phyloP scores from a whole-genome alignment of 2,329 filamentous ascomycete genomes.

The Fusarium nelsonii region DNA sequence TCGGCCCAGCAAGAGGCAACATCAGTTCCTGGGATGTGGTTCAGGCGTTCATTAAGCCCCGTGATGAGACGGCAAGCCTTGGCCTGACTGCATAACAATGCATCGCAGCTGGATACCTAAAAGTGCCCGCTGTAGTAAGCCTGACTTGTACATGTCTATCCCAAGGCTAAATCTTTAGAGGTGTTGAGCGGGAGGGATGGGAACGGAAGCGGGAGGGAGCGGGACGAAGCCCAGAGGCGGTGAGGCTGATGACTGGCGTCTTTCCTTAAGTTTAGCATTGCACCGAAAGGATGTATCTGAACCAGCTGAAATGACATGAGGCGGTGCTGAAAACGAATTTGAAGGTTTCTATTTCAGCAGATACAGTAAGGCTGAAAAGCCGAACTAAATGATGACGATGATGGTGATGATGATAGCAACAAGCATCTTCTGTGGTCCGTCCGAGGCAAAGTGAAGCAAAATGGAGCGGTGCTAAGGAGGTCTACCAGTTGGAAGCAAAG shows the following conservation, averaged over 20 bases:
- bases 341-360: constrained; percentile 26
- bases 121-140: constrained; percentile 23
- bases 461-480: constrained; percentile 9
- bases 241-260: constrained; percentile 45
- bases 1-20: constrained; percentile 27
- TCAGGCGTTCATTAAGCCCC: constrained; percentile 28
- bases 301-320: constrained; percentile 32
- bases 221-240: constrained; percentile 48
- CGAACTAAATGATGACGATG: constrained; percentile 3
- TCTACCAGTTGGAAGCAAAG: constrained; percentile 12
- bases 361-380: constrained; percentile 19
- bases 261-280: constrained; percentile 18
- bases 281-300: constrained; percentile 14
- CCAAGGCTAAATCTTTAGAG: constrained; percentile 10
- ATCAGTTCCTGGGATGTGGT: constrained; percentile 22
- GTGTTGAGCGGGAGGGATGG: constrained; percentile 46
- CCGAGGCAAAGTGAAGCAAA: constrained; percentile 14
- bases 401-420: background rate
- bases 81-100: constrained; percentile 10
- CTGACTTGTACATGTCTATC: constrained; percentile 1
- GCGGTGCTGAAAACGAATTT: constrained; percentile 34
- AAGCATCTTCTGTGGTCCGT: background rate
- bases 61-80: constrained; percentile 25
- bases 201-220: constrained; percentile 46
- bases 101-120: constrained; percentile 14